Percentiles rank a stretch among this genome's conserved stretches.
Conservation (phyloP, 2,329 filamentous ascomycete species). For the Aspergillus hiratsukae region DNA sequence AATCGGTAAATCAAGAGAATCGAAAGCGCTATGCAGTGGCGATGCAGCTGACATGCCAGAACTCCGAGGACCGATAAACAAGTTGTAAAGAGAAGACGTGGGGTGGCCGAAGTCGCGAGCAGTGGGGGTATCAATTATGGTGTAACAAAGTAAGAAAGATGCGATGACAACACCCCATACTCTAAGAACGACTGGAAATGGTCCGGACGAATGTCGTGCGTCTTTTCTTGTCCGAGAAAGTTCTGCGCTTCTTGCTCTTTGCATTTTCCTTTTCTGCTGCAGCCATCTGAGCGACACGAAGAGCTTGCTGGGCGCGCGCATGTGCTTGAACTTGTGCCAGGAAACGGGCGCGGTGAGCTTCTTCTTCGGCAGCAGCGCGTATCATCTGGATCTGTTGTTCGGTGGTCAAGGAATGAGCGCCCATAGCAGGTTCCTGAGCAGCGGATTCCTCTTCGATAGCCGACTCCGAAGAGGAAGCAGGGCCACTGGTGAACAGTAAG, state of each 20-base stretch:
- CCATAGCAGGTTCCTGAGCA: conserved; percentile 18
- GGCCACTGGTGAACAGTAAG: conserved; percentile 30
- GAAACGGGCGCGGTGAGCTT: conserved; percentile 34
- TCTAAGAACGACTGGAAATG: not conserved
- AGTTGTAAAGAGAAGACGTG: not conserved
- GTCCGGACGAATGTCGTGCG: conserved; percentile 13
- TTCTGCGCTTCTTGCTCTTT: conserved; percentile 30
- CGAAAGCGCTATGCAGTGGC: not conserved
- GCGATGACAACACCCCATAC: not conserved
- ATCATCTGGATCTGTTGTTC: conserved; percentile 38
- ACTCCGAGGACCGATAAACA: not conserved
- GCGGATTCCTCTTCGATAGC: conserved; percentile 27
- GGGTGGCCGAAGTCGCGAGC: not conserved
- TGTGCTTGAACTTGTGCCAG: conserved; percentile 40
- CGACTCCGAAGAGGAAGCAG: conserved; percentile 21
- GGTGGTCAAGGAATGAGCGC: conserved; percentile 29
- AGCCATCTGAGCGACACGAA: conserved; percentile 31
- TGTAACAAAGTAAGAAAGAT: not conserved
- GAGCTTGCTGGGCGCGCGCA: conserved; percentile 37
- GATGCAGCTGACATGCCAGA: not conserved
- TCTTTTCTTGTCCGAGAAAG: conserved; percentile 22
- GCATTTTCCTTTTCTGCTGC: conserved; percentile 20
- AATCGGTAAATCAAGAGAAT: not conserved
- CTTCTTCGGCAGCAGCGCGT: conserved; percentile 32
- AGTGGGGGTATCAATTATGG: not conserved